Evolutionary conservation across 2,329 filamentous ascomycete genomes (phyloP).

Genomic region (Cladophialophora psammophila): DNA sequence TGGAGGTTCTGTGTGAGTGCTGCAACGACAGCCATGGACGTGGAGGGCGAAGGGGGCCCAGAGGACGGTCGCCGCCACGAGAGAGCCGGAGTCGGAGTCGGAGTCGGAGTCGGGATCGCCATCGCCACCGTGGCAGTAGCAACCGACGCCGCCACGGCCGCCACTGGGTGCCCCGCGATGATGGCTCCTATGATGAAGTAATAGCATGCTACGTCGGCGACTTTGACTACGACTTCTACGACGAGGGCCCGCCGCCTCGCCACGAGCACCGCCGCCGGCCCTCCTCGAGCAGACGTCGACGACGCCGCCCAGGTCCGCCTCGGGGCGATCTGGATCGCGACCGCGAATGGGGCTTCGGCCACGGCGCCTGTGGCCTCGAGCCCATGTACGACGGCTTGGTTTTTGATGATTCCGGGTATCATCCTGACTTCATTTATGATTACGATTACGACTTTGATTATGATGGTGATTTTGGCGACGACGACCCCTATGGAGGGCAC

Average conservation of each 20-base stretch:
- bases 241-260: no score
- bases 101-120: neutral
- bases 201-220: neutral
- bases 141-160: neutral
- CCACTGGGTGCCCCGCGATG: neutral
- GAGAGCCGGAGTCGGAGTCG: slow-evolving; percentile 1
- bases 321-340: neutral
- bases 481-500: neutral
- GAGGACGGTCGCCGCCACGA: neutral
- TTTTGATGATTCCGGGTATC: neutral
- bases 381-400: neutral
- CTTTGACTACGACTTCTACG: neutral
- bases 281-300: neutral
- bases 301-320: neutral
- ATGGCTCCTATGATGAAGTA: neutral
- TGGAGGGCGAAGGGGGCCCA: neutral
- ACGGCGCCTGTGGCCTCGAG: neutral
- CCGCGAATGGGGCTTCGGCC: neutral
- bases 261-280: neutral
- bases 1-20: neutral
- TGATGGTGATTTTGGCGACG: neutral
- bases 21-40: neutral
- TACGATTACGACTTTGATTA: neutral
- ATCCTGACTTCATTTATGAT: neutral
- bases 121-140: neutral